Conservation (phyloP, 805 yeast genomes). For the Kodamaea hsintzibuensis region DNA sequence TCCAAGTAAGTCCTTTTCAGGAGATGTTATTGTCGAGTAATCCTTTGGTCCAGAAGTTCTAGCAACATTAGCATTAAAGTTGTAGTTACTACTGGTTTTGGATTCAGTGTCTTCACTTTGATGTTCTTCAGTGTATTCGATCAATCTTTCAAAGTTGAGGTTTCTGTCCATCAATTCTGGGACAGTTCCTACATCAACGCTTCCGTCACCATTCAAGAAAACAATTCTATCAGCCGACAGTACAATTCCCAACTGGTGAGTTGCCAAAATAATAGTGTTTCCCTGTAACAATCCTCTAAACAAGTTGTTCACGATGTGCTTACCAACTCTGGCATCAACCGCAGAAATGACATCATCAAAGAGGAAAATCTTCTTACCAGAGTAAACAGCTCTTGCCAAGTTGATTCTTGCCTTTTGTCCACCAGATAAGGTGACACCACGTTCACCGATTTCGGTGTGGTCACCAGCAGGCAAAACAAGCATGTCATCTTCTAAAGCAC, state of each 20-base stretch:
- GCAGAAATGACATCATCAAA: slow-evolving; percentile 48
- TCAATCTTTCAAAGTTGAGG: slow-evolving; percentile 49
- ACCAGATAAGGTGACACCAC: slow-evolving; percentile 46
- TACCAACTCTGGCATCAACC: slow-evolving; percentile 45
- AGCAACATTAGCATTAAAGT: slow-evolving; percentile 1
- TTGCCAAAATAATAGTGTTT: slow-evolving; percentile 41
- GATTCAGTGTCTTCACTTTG: slow-evolving; percentile 31
- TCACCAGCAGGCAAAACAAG: slow-evolving; percentile 36
- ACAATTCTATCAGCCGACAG: slow-evolving; percentile 39
- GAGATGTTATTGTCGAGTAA: slow-evolving; percentile 5
- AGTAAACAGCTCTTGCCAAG: slow-evolving; percentile 45
- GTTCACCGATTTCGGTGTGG: slow-evolving; percentile 45
- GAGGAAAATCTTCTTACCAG: slow-evolving; percentile 32
- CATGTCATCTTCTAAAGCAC: slow-evolving; percentile 43
- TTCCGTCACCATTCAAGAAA: slow-evolving; percentile 43
- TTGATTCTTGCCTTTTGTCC: slow-evolving; percentile 48
- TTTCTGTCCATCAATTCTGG: slow-evolving; percentile 37
- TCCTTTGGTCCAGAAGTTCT: not conserved
- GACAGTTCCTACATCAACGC: slow-evolving; percentile 39
- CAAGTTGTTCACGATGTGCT: slow-evolving; percentile 37
- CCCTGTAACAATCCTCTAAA: slow-evolving; percentile 34
- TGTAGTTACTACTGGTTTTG: slow-evolving; percentile 15
- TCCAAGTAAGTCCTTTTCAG: slow-evolving; percentile 21
- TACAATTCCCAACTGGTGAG: slow-evolving; percentile 43
- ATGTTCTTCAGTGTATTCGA: slow-evolving; percentile 42